Conservation (phyloP, 176 grass and related monocot genomes). For the Thinopyrum elongatum region DNA sequence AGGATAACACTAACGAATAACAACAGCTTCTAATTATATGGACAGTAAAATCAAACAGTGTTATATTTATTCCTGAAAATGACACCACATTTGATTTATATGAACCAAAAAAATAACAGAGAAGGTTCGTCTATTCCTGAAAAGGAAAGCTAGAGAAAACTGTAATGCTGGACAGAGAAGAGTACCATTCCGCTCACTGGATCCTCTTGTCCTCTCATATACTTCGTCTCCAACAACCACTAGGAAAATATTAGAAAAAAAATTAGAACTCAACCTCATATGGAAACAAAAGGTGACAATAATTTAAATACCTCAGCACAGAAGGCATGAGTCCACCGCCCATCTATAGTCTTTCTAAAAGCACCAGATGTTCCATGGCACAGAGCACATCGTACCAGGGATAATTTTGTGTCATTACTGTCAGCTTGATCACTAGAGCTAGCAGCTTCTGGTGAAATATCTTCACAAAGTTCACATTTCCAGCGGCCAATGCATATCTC, state of each 20-base stretch:
- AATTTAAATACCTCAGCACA: conserved; percentile 88
- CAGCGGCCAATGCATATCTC: conserved; percentile 68
- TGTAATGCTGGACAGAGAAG: conserved; percentile 8
- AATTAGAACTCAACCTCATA: not conserved
- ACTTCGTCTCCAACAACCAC: conserved; percentile 87
- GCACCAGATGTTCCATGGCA: conserved; percentile 82
- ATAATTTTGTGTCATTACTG: conserved; percentile 32
- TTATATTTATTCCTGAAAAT: conserved; percentile 17
- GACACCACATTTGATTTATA: not conserved
- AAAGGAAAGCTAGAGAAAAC: conserved; percentile 13
- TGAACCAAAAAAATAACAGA: not conserved
- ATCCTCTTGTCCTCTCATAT: conserved; percentile 75
- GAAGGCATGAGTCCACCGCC: conserved; percentile 93
- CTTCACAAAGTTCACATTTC: conserved; percentile 93
- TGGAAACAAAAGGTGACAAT: conserved; percentile 13
- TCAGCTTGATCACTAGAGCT: conserved; percentile 41
- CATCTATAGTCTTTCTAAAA: conserved; percentile 81
- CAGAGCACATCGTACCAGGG: conserved; percentile 52
- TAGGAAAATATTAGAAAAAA: conserved; percentile 35
- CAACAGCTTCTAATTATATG: conserved; percentile 3
- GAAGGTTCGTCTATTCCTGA: not conserved
- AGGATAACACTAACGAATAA: conserved; percentile 5
- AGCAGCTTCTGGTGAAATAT: conserved; percentile 35
- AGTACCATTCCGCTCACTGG: conserved; percentile 88
- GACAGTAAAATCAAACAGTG: not conserved